A percentile compares a stretch with the other conserved stretches of the same genome.
phyloP scores from a whole-genome alignment of 805 yeast genomes.

The Ogataea neopini region DNA sequence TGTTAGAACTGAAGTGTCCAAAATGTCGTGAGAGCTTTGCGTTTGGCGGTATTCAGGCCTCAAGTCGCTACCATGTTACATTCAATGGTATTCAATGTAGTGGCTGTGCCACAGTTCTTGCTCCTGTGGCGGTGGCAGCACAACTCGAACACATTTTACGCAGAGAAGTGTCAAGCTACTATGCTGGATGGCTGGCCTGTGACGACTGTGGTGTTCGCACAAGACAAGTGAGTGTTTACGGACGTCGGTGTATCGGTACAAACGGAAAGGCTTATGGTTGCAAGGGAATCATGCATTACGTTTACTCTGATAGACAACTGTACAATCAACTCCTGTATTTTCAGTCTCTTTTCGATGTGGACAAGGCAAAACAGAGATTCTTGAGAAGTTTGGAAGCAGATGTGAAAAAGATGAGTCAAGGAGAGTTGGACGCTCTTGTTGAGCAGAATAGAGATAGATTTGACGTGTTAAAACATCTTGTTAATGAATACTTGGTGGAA shows the following conservation, averaged over 20 bases:
- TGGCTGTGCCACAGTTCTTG: slow-evolving; percentile 54
- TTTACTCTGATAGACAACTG: slow-evolving; percentile 74
- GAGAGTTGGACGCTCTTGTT: slow-evolving; percentile 69
- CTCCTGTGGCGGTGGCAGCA: slow-evolving; percentile 56
- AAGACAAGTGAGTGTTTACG: slow-evolving; percentile 86
- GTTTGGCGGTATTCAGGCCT: slow-evolving; percentile 74
- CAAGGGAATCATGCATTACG: slow-evolving; percentile 79
- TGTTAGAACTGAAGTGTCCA: slow-evolving; percentile 57
- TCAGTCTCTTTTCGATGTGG: slow-evolving; percentile 77
- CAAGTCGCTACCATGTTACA: slow-evolving; percentile 59
- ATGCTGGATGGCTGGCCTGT: slow-evolving; percentile 84
- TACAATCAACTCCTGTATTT: slow-evolving; percentile 86
- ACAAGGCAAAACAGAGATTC: slow-evolving; percentile 61
- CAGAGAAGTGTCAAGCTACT: slow-evolving; percentile 68
- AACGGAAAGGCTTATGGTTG: slow-evolving; percentile 63
- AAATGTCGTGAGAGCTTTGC: slow-evolving; percentile 58
- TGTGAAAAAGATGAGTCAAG: slow-evolving; percentile 38
- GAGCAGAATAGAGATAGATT: slow-evolving; percentile 76
- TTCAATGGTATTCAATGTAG: slow-evolving; percentile 72
- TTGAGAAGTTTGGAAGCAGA: slow-evolving; percentile 38
- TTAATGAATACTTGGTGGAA: slow-evolving; percentile 69
- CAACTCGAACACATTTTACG: slow-evolving; percentile 79
- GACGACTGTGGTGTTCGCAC: slow-evolving; percentile 86
- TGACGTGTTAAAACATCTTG: slow-evolving; percentile 53
- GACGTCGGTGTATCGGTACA: slow-evolving; percentile 75